Evolutionary conservation across 2,329 filamentous ascomycete species (phyloP).

Genomic region (Chrysoporthe deuterocubensis): DNA sequence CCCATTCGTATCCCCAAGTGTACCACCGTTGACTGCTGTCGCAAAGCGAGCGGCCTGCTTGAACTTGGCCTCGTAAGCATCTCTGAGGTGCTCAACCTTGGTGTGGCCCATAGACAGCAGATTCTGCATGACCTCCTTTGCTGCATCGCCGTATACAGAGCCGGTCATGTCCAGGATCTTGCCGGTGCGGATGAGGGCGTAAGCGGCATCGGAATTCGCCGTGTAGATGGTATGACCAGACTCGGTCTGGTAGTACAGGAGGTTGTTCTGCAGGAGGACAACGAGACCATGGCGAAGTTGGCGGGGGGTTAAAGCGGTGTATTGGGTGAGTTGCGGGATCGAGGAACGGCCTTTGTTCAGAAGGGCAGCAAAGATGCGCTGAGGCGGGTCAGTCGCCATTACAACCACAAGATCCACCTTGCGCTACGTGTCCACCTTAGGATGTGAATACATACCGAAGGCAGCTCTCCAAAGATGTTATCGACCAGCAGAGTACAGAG

Average conservation of each 20-base stretch:
- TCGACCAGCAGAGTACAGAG: slow-evolving; percentile 88
- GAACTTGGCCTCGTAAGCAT: slow-evolving; percentile 56
- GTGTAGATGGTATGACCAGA: slow-evolving; percentile 76
- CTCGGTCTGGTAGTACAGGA: slow-evolving; percentile 75
- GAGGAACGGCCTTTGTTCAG: slow-evolving; percentile 78
- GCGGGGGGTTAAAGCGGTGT: slow-evolving; percentile 73
- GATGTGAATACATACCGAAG: slow-evolving; percentile 68
- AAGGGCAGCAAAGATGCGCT: slow-evolving; percentile 86
- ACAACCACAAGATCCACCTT: slow-evolving; percentile 14
- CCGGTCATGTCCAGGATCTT: slow-evolving; percentile 80
- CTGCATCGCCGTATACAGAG: slow-evolving; percentile 73
- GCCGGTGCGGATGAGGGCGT: slow-evolving; percentile 79
- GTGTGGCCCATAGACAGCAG: slow-evolving; percentile 79
- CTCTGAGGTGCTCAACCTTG: slow-evolving; percentile 69
- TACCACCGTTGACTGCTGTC: slow-evolving; percentile 10
- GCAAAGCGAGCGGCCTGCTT: slow-evolving; percentile 32
- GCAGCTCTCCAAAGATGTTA: slow-evolving; percentile 88
- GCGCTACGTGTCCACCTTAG: slow-evolving; percentile 28
- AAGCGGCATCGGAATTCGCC: slow-evolving; percentile 78
- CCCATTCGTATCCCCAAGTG: slow-evolving; percentile 26
- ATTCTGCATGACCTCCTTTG: slow-evolving; percentile 74
- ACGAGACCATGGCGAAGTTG: slow-evolving; percentile 82
- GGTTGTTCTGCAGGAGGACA: slow-evolving; percentile 85
- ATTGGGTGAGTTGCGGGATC: slow-evolving; percentile 68
- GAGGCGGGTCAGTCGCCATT: slow-evolving; percentile 30